phyloP scores from a whole-genome alignment of 345 rosid species.

The Eucalyptus rudis region DNA sequence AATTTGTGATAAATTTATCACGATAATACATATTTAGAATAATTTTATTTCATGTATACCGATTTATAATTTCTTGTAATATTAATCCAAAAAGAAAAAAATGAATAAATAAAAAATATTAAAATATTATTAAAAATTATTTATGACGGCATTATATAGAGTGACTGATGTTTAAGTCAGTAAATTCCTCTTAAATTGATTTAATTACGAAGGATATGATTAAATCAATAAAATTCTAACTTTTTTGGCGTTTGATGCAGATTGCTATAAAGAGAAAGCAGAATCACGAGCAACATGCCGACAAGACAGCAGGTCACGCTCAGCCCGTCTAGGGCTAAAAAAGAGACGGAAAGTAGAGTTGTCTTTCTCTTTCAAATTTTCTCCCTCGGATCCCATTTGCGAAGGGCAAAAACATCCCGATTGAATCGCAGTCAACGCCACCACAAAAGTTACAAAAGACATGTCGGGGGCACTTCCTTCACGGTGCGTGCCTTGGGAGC shows the following conservation, averaged over 20 bases:
- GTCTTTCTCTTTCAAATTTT: neutral
- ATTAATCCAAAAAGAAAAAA: too few species aligned
- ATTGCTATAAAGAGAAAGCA: neutral
- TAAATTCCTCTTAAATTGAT: too few species aligned
- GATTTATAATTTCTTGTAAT: accelerated
- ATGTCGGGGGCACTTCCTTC: neutral
- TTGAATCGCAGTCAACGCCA: neutral
- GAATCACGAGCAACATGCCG: neutral
- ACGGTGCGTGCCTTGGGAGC: neutral
- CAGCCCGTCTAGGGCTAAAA: accelerated
- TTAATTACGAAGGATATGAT: too few species aligned
- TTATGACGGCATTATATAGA: too few species aligned
- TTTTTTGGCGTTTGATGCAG: neutral
- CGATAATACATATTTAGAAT: accelerated
- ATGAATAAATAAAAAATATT: too few species aligned
- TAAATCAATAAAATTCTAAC: neutral
- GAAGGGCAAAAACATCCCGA: too few species aligned
- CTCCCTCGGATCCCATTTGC: neutral
- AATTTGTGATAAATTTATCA: too few species aligned
- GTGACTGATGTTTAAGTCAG: too few species aligned
- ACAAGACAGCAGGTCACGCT: neutral
- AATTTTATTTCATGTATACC: accelerated
- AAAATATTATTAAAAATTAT: too few species aligned
- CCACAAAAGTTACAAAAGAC: too few species aligned
- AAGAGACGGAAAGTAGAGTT: neutral